Base-by-base conservation (phyloP, 1,284 basidiomycete genomes). In the Austropuccinia psidii region DNA sequence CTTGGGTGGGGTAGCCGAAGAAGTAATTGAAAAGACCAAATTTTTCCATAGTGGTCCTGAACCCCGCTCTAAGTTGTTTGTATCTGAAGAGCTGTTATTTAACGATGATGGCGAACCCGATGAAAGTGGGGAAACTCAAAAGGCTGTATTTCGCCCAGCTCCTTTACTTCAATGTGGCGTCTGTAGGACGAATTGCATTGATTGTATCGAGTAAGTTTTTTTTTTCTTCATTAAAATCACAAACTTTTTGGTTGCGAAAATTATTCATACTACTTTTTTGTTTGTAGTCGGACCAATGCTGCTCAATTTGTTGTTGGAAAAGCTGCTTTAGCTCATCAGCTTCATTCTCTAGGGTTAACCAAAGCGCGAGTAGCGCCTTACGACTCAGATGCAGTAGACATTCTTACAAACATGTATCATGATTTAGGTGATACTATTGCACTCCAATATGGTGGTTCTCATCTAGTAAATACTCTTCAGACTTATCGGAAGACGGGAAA, bases 391-490 rank as follows among this genome's bases (percentile, higher is more conserved):
- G 93, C 93, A 0, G 90, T 96, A 60, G 93, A 96, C 80, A 94
- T 98, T 87, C 81, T 99, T 77, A 98, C 94, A 0, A 93, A 98
- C 82, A 98, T 99, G 94, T 98, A 97, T 81, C 93, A 98, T 80
- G 92, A 96, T 80, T 91, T 94, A 78, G 92, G 93, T 1, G 93
- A 96, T 78, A 93, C 93, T 1, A 88, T 98, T 74, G 95, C 96
- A 0, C 84, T 98, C 78, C 96, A 99, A 80, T 97, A 97, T 79
- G 96, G 93, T 0, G 94, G 94, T 0, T 94, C 91, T 79, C 93
- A 94, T 0, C 86, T 98, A 6, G 95, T 98, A 45, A 98, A 98
- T 78, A 87, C 95, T 0, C 93, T 98, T 9, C 94, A 98, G 80
- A 98, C 93, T 0, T 98, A 98, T 79, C 87, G 94, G 50, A 87